Evolutionary conservation across 2,329 filamentous ascomycete genomes (phyloP).

Genomic region (Cladorrhinum sp.): DNA sequence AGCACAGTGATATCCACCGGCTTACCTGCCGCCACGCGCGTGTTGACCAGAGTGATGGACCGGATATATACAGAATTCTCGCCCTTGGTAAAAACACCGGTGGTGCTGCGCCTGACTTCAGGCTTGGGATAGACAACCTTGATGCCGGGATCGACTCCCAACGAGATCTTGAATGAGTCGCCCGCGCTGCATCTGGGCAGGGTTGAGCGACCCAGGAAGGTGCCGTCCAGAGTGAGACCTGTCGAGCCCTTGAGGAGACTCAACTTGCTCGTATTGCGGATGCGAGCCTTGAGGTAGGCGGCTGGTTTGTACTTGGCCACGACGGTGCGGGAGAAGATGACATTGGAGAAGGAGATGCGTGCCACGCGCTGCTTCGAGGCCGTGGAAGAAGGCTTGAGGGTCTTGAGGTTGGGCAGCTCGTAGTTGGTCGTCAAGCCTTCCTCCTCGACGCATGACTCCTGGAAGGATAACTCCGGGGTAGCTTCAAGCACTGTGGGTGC

Average conservation of each 20-base stretch:
- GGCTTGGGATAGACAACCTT: slow-evolving; percentile 55
- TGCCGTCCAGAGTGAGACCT: slow-evolving; percentile 61
- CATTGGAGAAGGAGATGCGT: slow-evolving; percentile 48
- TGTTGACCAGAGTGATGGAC: slow-evolving; percentile 50
- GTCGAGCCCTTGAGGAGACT: slow-evolving; percentile 54
- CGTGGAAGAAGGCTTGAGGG: slow-evolving; percentile 49
- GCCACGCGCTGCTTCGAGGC: slow-evolving; percentile 59
- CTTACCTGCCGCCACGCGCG: slow-evolving; percentile 37
- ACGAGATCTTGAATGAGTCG: slow-evolving; percentile 49
- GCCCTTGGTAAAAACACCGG: slow-evolving; percentile 54
- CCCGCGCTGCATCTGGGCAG: slow-evolving; percentile 56
- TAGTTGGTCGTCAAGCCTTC: slow-evolving; percentile 60
- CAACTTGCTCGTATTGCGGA: slow-evolving; percentile 55
- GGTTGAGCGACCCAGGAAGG: slow-evolving; percentile 56
- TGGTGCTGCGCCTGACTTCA: slow-evolving; percentile 49
- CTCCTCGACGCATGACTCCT: slow-evolving; percentile 56
- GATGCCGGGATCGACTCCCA: slow-evolving; percentile 61
- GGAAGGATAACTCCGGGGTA: slow-evolving; percentile 39
- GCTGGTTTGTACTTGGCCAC: slow-evolving; percentile 59
- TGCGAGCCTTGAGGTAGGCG: slow-evolving; percentile 57
- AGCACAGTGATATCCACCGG: slow-evolving; percentile 49
- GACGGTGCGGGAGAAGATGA: slow-evolving; percentile 55
- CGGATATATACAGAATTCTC: slow-evolving; percentile 50
- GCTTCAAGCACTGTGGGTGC: slow-evolving; percentile 25
- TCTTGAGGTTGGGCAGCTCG: slow-evolving; percentile 57